Evolutionary conservation across 495 filamentous ascomycete species (phyloP).

Genomic region (Penicillium dipodomyicola): DNA sequence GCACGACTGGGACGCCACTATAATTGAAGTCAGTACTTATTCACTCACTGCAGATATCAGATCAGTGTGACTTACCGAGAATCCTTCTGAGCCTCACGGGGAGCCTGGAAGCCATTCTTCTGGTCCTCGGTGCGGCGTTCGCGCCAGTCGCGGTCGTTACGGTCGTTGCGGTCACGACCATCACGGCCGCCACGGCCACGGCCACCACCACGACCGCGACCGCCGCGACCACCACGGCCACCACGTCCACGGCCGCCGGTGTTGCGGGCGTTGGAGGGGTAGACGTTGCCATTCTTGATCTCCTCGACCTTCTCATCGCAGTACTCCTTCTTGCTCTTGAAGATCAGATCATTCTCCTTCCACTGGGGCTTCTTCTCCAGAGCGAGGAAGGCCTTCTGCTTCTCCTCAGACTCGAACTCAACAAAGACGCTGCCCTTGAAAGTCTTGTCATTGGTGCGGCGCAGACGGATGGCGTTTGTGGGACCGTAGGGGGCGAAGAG

Average conservation of each 20-base stretch:
- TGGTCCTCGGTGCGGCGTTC: constrained; percentile 64
- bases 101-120: constrained; percentile 55
- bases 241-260: constrained; percentile 24
- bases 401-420: constrained; percentile 76
- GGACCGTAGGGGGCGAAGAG: constrained; percentile 82
- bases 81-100: constrained; percentile 42
- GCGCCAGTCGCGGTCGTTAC: constrained; percentile 69
- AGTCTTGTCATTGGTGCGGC: constrained; percentile 60
- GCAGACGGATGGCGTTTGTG: constrained; percentile 80
- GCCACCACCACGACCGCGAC: constrained; percentile 28
- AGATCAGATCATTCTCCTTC: constrained; percentile 66
- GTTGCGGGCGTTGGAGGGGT: constrained; percentile 46
- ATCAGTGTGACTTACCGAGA: constrained; percentile 37
- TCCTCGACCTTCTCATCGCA: constrained; percentile 71
- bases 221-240: constrained; percentile 34
- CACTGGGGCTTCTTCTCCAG: constrained; percentile 79
- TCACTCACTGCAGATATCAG: background rate
- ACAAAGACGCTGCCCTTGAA: constrained; percentile 98
- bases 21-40: constrained; percentile 3
- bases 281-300: constrained; percentile 69
- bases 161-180: constrained; percentile 48
- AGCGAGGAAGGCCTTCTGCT: constrained; percentile 71
- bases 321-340: constrained; percentile 88
- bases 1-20: constrained; percentile 50
- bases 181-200: constrained; percentile 39